Base-by-base conservation (phyloP, 2,329 filamentous ascomycete genomes). In the Xylaria sp. region DNA sequence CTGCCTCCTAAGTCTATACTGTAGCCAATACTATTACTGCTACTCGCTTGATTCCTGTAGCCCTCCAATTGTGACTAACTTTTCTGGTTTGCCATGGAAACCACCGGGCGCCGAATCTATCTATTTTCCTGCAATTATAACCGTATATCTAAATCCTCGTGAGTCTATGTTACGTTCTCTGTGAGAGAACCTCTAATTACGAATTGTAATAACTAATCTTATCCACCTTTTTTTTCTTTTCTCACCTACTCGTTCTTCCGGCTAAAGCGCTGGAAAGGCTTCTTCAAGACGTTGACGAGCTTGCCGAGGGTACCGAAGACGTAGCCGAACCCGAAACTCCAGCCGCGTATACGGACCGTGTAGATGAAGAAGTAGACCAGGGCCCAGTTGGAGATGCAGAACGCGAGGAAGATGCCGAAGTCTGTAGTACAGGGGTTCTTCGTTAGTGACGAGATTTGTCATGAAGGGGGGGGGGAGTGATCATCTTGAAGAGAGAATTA, bases 331-430 rank as follows among this genome's bases (percentile, higher is more conserved):
- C 90, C 91, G 77, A 93, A 93, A 25, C 79, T 86, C 90, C 90
- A 93, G 7, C 89, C 86, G 69, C 84, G 85, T 61, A 93, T 86
- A 20, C 91, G 84, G 6, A 92, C 89, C 2, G 87, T 90, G 79
- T 90, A 94, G 63, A 93, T 88, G 75, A 94, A 93, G 79, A 93
- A 92, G 76, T 92, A 92, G 0, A 93, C 90, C 61, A 93, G 77
- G 45, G 84, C 80, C 88, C 89, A 93, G 74, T 93, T 93, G 57
- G 86, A 89, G 15, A 91, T 80, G 59, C 87, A 87, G 76, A 93
- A 94, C 1, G 86, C 88, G 9, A 92, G 72, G 80, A 93, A 92
- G 67, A 93, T 89, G 7, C 90, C 91, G 72, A 93, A 91, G 56
- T 82, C 79, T 79, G n/a, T 77, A 27, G 65, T 6, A 13, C n/a